phyloP scores from a whole-genome alignment of 2,329 filamentous ascomycete genomes.

The Fusarium sp. region DNA sequence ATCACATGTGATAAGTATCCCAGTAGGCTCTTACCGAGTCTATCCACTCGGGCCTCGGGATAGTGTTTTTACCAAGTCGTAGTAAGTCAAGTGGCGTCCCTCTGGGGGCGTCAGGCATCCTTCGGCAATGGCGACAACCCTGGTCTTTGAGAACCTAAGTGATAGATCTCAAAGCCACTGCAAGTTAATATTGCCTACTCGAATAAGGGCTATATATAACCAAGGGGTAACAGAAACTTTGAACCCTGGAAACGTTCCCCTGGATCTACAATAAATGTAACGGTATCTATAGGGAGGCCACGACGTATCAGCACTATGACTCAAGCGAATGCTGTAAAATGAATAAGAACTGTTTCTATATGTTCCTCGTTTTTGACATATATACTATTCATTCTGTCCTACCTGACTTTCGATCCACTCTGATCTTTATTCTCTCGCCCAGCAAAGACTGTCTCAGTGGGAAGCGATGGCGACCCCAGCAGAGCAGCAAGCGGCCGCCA shows the following conservation, averaged over 20 bases:
- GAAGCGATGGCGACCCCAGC: slow-evolving; percentile 12
- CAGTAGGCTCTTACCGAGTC: neutral
- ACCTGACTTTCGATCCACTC: neutral
- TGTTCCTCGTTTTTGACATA: neutral
- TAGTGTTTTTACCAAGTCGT: neutral
- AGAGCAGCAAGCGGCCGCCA: slow-evolving; percentile 16
- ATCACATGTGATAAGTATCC: neutral
- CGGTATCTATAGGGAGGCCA: neutral
- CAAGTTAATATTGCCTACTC: no score
- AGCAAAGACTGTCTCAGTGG: neutral
- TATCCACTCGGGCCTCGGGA: neutral
- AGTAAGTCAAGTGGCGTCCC: no score
- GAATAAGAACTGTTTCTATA: neutral
- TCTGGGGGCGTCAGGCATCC: no score
- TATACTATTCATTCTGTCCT: neutral
- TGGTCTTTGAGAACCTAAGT: no score
- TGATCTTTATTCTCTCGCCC: neutral
- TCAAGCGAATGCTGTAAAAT: neutral
- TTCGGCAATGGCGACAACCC: no score
- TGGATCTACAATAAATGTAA: neutral
- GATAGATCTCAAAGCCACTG: no score
- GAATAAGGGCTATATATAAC: no score
- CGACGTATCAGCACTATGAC: neutral
- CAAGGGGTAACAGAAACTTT: no score
- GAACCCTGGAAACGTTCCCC: neutral